Conservation (phyloP, 768 basidiomycete genomes). For the Russula earlei region DNA sequence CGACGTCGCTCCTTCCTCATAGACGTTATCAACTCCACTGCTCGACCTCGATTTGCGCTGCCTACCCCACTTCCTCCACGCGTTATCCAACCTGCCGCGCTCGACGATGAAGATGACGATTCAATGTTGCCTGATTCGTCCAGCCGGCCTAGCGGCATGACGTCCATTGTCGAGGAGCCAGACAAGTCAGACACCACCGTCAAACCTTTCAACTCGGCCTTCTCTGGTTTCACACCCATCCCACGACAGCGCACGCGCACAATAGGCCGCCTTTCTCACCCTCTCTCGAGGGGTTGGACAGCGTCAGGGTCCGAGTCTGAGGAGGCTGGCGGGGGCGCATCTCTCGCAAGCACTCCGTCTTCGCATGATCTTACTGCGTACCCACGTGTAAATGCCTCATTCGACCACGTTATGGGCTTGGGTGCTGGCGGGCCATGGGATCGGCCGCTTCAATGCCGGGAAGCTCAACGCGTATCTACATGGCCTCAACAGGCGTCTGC, state of each 20-base stretch:
- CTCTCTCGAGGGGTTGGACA: conserved; percentile 45
- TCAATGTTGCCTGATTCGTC: conserved; percentile 13
- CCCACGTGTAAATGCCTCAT: conserved; percentile 73
- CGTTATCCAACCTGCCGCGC: not conserved
- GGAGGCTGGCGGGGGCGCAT: conserved; percentile 45
- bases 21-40: conserved; percentile 73
- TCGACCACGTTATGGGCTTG: conserved; percentile 75
- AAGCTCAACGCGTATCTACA: conserved; percentile 85
- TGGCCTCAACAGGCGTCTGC: conserved; percentile 69
- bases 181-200: conserved; percentile 27
- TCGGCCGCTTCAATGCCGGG: conserved; percentile 72
- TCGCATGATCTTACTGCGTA: conserved; percentile 84
- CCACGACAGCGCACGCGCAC: conserved; percentile 36
- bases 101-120: conserved; percentile 5
- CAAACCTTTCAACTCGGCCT: conserved; percentile 38
- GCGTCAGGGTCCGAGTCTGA: conserved; percentile 21
- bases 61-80: conserved; percentile 52
- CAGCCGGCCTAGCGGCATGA: conserved; percentile 27
- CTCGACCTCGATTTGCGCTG: conserved; percentile 60
- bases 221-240: conserved; percentile 57
- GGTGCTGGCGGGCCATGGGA: conserved; percentile 55
- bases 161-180: conserved; percentile 25
- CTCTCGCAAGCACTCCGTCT: conserved; percentile 74
- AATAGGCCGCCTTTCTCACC: conserved; percentile 47
- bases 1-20: conserved; percentile 76